A percentile compares a stretch with the other conserved stretches of the same genome.
These are phyloP conservation scores for Scortechinia acanthostroma DNA, from an alignment of 2,329 filamentous ascomycete genomes.

Conservation along the genomic window DNA sequence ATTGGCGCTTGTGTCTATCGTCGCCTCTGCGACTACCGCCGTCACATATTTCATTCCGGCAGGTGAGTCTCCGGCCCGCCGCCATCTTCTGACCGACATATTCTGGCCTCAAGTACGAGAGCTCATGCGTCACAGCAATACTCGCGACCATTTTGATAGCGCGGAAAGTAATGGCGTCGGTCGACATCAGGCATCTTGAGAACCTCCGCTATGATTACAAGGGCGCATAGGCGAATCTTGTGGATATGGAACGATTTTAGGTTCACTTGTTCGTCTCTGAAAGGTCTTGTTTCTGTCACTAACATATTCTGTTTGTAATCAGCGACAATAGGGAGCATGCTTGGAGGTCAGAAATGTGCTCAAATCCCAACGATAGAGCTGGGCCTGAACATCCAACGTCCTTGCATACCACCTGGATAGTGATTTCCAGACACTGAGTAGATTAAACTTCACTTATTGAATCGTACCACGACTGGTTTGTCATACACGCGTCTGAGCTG, in stretches of 20 bases:
- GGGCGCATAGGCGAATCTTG: slow-evolving; percentile 18
- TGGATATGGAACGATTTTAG: neutral
- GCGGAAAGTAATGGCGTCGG: slow-evolving; percentile 22
- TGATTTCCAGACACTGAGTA: too few species aligned
- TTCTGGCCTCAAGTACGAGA: too few species aligned
- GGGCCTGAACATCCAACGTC: neutral
- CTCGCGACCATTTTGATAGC: slow-evolving; percentile 18
- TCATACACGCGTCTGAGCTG: too few species aligned
- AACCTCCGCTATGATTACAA: slow-evolving; percentile 28
- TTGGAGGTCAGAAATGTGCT: neutral
- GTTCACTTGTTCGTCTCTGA: too few species aligned
- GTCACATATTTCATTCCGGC: neutral
- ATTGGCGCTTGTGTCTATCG: neutral
- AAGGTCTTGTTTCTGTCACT: neutral
- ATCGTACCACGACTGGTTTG: too few species aligned
- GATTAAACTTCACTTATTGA: too few species aligned
- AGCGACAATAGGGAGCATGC: neutral
- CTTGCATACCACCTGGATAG: too few species aligned
- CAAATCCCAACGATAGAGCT: neutral
- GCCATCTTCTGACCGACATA: too few species aligned
- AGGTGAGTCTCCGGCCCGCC: neutral
- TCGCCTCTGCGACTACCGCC: neutral
- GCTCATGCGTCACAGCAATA: slow-evolving; percentile 17
- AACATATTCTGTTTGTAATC: neutral
- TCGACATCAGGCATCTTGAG: slow-evolving; percentile 24